Evolutionary conservation across 2,329 filamentous ascomycete genomes (phyloP).

Genomic region (Kalaharituber pfeilii): DNA sequence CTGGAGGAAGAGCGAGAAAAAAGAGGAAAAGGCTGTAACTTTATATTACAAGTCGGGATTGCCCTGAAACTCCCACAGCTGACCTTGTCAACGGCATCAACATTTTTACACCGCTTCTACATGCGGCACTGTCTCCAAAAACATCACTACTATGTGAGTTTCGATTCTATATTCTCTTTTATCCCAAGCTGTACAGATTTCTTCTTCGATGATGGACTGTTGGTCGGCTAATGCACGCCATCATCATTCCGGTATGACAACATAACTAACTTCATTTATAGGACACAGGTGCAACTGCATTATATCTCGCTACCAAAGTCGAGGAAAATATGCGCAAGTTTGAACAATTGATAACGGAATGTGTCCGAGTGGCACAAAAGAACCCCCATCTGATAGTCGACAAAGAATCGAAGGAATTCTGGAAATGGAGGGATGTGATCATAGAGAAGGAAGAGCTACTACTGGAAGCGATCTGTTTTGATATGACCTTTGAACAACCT

Average conservation of each 20-base stretch:
- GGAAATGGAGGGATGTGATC: constrained; percentile 92
- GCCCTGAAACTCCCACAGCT: constrained; percentile 83
- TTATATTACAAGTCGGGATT: constrained; percentile 86
- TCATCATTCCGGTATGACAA: neutral
- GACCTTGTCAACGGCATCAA: constrained; percentile 76
- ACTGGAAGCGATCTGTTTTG: constrained; percentile 82
- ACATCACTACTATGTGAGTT: constrained; percentile 22
- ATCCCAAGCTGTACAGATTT: neutral
- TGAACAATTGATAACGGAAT: constrained; percentile 82
- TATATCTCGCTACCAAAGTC: constrained; percentile 92
- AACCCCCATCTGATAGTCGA: constrained; percentile 80
- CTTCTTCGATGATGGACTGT: neutral
- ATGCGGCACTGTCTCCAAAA: constrained; percentile 53
- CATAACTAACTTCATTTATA: constrained; percentile 24
- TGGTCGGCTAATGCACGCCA: neutral
- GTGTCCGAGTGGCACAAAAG: constrained; percentile 82
- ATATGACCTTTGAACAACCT: constrained; percentile 75
- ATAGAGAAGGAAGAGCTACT: constrained; percentile 82
- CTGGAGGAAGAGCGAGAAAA: constrained; percentile 60
- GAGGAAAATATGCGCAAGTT: constrained; percentile 96
- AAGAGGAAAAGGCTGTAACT: constrained; percentile 84
- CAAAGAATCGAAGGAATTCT: constrained; percentile 83
- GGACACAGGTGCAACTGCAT: constrained; percentile 72
- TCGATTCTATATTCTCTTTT: neutral
- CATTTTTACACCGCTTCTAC: constrained; percentile 91